Conservation (phyloP, 306 rosid species). For the Ormosia emarginata region DNA sequence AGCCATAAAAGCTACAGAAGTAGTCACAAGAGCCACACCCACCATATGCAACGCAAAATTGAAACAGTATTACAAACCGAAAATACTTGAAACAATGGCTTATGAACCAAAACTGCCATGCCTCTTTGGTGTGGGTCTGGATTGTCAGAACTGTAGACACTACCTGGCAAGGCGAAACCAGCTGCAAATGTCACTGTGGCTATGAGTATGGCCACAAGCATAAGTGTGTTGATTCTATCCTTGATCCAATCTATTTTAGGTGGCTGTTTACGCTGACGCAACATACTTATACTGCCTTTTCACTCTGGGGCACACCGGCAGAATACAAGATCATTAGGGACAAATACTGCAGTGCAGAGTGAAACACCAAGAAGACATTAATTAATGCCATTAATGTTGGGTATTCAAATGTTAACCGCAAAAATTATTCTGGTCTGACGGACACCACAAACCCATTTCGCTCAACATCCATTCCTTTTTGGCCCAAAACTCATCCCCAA, state of each 20-base stretch:
- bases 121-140: neutral
- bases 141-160: neutral
- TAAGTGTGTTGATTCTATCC: neutral
- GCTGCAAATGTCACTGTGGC: slow-evolving; percentile 34
- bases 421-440: no score
- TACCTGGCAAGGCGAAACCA: slow-evolving; percentile 26
- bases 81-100: neutral
- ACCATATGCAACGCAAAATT: neutral
- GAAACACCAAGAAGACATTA: neutral
- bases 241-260: neutral
- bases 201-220: slow-evolving; percentile 15
- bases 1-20: neutral
- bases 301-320: neutral
- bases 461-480: no score
- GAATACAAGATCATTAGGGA: neutral
- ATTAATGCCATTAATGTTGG: neutral
- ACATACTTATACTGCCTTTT: neutral
- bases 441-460: no score
- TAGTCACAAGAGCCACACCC: neutral
- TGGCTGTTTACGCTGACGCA: neutral
- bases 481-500: no score
- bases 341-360: neutral
- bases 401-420: no score
- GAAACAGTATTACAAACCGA: neutral
- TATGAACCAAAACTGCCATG: neutral